Evolutionary conservation across 164 flowering plant genomes (phyloP).

Genomic region (Berberis vulgaris): DNA sequence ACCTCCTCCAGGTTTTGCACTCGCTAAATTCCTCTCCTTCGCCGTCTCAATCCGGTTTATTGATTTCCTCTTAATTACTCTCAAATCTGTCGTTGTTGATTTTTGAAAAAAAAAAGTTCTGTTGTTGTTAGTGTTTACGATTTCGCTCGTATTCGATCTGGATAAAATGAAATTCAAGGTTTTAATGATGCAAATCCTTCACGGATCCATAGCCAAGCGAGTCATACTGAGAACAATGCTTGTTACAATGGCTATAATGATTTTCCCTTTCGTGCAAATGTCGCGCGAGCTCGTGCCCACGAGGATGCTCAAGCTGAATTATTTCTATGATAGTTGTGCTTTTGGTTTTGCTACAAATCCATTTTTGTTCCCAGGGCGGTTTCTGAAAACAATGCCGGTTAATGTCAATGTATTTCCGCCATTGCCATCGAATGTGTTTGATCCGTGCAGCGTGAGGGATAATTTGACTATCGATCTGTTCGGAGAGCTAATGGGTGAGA

Average conservation of each 20-base stretch:
- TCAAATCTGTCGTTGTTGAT: no score
- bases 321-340: slow-evolving; percentile 19
- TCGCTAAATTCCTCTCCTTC: slow-evolving; percentile 40
- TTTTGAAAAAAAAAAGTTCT: no score
- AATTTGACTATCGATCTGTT: slow-evolving; percentile 40
- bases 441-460: slow-evolving; percentile 25
- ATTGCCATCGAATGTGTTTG: slow-evolving; percentile 14
- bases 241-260: slow-evolving; percentile 32
- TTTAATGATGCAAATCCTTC: slow-evolving; percentile 39
- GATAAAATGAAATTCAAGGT: slow-evolving; percentile 33
- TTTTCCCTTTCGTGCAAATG: slow-evolving; percentile 39
- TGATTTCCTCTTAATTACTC: background rate
- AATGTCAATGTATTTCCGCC: slow-evolving; percentile 19
- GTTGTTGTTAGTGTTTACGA: background rate
- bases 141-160: background rate
- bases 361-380: slow-evolving; percentile 5
- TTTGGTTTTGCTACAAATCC: slow-evolving; percentile 11
- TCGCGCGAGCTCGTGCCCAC: slow-evolving; percentile 13
- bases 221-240: slow-evolving; percentile 40
- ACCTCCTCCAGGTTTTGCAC: slow-evolving; percentile 99
- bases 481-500: slow-evolving; percentile 45
- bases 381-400: slow-evolving; percentile 19
- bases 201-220: slow-evolving; percentile 43
- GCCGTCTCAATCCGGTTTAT: background rate
- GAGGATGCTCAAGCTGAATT: slow-evolving; percentile 14